phyloP scores from a whole-genome alignment of 2,329 filamentous ascomycete genomes.

The Colletotrichum aenigma region DNA sequence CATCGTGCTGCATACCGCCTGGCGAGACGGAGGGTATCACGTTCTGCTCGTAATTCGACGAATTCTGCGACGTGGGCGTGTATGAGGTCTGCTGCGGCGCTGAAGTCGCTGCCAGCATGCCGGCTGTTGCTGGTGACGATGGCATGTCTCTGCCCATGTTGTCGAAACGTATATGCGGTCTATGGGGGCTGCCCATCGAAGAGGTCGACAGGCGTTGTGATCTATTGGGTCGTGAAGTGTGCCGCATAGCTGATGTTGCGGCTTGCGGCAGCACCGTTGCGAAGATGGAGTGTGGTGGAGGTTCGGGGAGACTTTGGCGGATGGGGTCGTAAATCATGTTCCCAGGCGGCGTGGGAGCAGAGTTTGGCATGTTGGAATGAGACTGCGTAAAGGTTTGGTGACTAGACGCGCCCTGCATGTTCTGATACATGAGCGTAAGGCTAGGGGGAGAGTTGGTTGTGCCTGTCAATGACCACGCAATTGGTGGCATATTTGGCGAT shows the following conservation, averaged over 20 bases:
- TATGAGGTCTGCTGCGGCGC: slow-evolving; percentile 30
- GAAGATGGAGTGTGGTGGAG: slow-evolving; percentile 45
- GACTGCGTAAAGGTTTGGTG: neutral
- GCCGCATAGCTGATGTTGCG: slow-evolving; percentile 50
- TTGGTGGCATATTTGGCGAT: slow-evolving; percentile 58
- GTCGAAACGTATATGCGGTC: slow-evolving; percentile 31
- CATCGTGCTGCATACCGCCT: slow-evolving; percentile 43
- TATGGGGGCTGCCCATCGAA: slow-evolving; percentile 16
- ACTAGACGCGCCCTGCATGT: slow-evolving; percentile 38
- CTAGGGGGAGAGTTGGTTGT: slow-evolving; percentile 87
- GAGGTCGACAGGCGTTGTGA: slow-evolving; percentile 27
- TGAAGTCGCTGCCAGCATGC: slow-evolving; percentile 25
- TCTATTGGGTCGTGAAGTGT: slow-evolving; percentile 39
- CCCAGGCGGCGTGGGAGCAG: slow-evolving; percentile 55
- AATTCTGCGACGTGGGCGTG: slow-evolving; percentile 45
- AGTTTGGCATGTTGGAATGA: slow-evolving; percentile 23
- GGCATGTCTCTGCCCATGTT: slow-evolving; percentile 31
- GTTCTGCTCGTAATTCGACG: slow-evolving; percentile 47
- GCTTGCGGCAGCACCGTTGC: slow-evolving; percentile 55
- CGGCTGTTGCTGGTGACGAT: slow-evolving; percentile 23
- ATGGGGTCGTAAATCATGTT: slow-evolving; percentile 67
- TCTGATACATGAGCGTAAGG: slow-evolving; percentile 80
- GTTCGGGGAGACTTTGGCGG: slow-evolving; percentile 57
- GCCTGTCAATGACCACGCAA: slow-evolving; percentile 88
- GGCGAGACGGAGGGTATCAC: slow-evolving; percentile 43